These are phyloP conservation scores for Ploettnerulaceae sp. DNA, from an alignment of 2,329 filamentous ascomycete genomes.

Conservation along the genomic window DNA sequence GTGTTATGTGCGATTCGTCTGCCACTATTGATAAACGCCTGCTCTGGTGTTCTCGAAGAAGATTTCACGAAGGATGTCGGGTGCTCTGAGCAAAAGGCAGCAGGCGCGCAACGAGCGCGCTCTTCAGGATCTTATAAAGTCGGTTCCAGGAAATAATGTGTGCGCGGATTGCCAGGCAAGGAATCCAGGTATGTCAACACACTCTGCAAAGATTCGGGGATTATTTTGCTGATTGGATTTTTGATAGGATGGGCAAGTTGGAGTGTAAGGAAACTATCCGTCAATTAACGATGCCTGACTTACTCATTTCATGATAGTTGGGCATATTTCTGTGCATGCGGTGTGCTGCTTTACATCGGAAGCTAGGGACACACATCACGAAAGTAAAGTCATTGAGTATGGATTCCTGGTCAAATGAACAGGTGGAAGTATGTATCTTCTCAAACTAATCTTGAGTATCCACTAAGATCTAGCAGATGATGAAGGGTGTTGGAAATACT, in stretches of 20 bases:
- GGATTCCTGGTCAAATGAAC: conserved; percentile 94
- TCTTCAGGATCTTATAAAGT: conserved; percentile 83
- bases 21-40: not conserved
- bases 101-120: conserved; percentile 94
- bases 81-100: conserved; percentile 85
- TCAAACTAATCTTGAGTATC: not conserved
- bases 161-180: conserved; percentile 90
- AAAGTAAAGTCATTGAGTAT: conserved; percentile 99
- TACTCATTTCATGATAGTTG: conserved; percentile 53
- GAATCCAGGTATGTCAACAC: conserved; percentile 70
- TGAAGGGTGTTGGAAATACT: conserved; percentile 87
- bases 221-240: conserved; percentile 12
- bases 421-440: conserved; percentile 72
- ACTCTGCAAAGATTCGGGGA: not conserved
- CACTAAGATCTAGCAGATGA: conserved; percentile 56
- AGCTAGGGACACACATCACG: conserved; percentile 94
- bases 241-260: conserved; percentile 35
- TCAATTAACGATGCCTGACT: not conserved
- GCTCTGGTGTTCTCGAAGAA: not conserved
- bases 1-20: not conserved
- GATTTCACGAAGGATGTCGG: conserved; percentile 56
- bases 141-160: conserved; percentile 79
- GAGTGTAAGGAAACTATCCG: conserved; percentile 30
- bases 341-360: conserved; percentile 91
- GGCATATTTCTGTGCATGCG: conserved; percentile 97